Conservation (phyloP, 1,284 basidiomycete species). For the Cryptococcus jaspeensis region DNA sequence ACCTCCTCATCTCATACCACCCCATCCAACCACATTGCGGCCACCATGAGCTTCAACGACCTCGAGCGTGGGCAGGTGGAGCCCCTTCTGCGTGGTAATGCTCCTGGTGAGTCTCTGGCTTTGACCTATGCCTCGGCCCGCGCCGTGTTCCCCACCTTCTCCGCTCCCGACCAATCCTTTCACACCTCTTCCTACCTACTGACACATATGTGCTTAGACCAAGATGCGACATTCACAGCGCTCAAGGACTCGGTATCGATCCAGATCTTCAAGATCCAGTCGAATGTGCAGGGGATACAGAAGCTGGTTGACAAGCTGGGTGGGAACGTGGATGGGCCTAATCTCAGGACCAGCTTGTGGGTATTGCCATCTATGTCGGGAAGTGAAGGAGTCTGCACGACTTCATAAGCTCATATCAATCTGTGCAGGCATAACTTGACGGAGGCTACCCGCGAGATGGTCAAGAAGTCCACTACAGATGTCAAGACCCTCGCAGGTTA, state of each 20-base stretch:
- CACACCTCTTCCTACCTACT: conserved; percentile 12
- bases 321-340: conserved; percentile 68
- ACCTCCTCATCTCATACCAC: background rate
- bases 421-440: conserved; percentile 68
- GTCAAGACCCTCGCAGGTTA: conserved; percentile 78
- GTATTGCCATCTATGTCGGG: conserved; percentile 15
- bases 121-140: background rate
- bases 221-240: conserved; percentile 60
- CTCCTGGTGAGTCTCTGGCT: conserved; percentile 24
- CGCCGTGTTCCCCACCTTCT: background rate
- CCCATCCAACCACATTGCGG: background rate
- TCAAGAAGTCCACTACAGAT: conserved; percentile 88
- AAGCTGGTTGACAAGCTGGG: conserved; percentile 90
- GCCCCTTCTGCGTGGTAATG: conserved; percentile 30
- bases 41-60: conserved; percentile 56
- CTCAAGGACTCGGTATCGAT: conserved; percentile 84
- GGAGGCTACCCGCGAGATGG: conserved; percentile 89
- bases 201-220: conserved; percentile 18
- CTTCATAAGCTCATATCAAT: background rate
- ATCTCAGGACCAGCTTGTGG: conserved; percentile 57
- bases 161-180: conserved; percentile 17
- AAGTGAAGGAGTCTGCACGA: background rate
- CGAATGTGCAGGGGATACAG: conserved; percentile 92
- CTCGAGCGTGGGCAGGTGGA: conserved; percentile 51
- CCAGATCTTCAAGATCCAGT: conserved; percentile 98